Evolutionary conservation across 192 early-diverging fungal species (phyloP).

Genomic region (Coemansia sp.): DNA sequence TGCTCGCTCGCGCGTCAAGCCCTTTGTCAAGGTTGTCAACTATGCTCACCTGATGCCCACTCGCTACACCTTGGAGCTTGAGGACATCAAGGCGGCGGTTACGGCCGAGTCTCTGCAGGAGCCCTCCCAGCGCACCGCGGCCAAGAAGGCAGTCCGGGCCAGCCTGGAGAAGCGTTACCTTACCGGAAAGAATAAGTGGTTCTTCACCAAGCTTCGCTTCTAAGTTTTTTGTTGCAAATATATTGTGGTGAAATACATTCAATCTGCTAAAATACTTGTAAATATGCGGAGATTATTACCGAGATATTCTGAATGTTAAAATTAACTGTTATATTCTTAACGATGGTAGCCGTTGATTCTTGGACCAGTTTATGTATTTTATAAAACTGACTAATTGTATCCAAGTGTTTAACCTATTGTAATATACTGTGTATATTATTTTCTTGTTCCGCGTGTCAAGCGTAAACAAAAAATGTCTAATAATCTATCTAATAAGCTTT

Average conservation of each 20-base stretch:
- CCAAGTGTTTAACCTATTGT: too few relatives aligned
- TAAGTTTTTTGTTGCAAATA: constrained; percentile 49
- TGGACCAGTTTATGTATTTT: too few relatives aligned
- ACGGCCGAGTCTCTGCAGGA: constrained; percentile 91
- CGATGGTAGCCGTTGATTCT: too few relatives aligned
- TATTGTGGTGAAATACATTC: neutral
- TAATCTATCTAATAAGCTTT: too few relatives aligned
- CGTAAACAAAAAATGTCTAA: too few relatives aligned
- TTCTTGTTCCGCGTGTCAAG: too few relatives aligned
- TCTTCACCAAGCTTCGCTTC: constrained; percentile 99
- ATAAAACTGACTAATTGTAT: too few relatives aligned
- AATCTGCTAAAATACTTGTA: neutral
- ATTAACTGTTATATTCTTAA: too few relatives aligned
- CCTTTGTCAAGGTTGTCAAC: constrained; percentile 99
- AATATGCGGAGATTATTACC: too few relatives aligned
- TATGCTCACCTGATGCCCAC: constrained; percentile 99
- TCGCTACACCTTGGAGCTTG: constrained; percentile 96
- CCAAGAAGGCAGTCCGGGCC: constrained; percentile 95
- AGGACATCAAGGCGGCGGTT: constrained; percentile 85
- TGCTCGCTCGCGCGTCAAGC: constrained; percentile 97
- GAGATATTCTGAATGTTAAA: too few relatives aligned
- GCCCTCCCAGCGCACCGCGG: constrained; percentile 82
- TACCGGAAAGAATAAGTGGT: constrained; percentile 99
- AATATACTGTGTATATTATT: too few relatives aligned
- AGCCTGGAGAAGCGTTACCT: constrained; percentile 97